These are phyloP conservation scores for Suillus subalutaceus DNA, from an alignment of 768 basidiomycete genomes.

Conservation along the genomic window DNA sequence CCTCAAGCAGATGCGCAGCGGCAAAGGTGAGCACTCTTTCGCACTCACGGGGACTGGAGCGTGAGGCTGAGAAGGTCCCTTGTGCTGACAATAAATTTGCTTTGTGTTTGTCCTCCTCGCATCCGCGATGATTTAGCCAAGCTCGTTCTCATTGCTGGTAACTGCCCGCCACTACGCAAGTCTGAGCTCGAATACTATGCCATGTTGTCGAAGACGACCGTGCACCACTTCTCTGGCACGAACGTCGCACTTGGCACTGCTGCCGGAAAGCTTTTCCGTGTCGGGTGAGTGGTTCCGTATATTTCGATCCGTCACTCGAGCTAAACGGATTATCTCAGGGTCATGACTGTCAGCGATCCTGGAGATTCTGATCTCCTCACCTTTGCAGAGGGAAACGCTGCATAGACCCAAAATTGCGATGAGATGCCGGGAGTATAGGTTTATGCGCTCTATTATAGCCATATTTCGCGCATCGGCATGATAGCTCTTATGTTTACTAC, in stretches of 20 bases:
- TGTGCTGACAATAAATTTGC: constrained; percentile 56
- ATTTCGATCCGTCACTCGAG: neutral
- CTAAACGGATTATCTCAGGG: constrained; percentile 48
- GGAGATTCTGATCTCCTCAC: constrained; percentile 96
- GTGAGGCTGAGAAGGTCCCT: constrained; percentile 99
- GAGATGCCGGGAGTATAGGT: neutral
- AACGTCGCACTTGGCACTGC: constrained; percentile 99
- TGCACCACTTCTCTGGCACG: constrained; percentile 97
- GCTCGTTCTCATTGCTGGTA: constrained; percentile 97
- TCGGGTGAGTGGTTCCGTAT: constrained; percentile 61
- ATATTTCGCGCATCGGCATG: neutral
- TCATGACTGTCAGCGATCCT: constrained; percentile 95
- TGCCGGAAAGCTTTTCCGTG: constrained; percentile 98
- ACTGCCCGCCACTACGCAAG: constrained; percentile 98
- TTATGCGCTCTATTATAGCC: neutral
- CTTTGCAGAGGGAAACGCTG: constrained; percentile 73
- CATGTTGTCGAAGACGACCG: constrained; percentile 98
- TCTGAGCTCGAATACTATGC: constrained; percentile 99
- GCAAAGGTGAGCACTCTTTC: constrained; percentile 80
- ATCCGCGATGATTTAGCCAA: constrained; percentile 64
- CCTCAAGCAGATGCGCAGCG: constrained; percentile 96
- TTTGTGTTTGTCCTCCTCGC: constrained; percentile 21
- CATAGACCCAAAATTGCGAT: constrained; percentile 35
- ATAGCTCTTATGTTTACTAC: neutral
- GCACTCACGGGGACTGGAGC: constrained; percentile 92